Evolutionary conservation across 2,329 filamentous ascomycete species (phyloP), one percentile per base, ranked within the genome.

Genomic region (Monilinia laxa): DNA sequence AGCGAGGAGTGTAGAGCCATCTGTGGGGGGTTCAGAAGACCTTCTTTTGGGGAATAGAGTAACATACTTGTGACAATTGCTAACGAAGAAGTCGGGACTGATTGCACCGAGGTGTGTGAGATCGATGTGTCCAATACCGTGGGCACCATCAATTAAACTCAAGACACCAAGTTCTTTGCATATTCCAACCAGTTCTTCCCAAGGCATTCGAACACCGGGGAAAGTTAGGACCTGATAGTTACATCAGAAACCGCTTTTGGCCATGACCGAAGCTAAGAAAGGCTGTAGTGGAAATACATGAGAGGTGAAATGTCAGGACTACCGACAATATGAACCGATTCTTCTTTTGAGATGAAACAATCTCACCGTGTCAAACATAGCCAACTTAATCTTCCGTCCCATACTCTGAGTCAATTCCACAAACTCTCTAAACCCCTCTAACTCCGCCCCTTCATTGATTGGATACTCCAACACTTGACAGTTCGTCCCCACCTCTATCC

Each of bases 31-130:
- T 54, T 28, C 28, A 25, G n/a, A n/a, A 45, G 1, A 0, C 5
- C 5, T 4, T 14, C 31, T 35, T 1, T 2, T 38, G 7, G 16
- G 31, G 28, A 9, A 10, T 16, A 23, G 20, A 18, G 7, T 18
- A n/a, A 64, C 85, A 92, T 93, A 97, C 81, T 96, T 96, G 80
- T 96, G 91, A 73, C 89, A 92, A 76, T 97, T 97, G 67, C 84
- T 90, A 12, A 94, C 85, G 75, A 96, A 92, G 79, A 96, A 97
- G 77, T 97, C 93, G 0, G 92, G 88, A 68, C 92, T 85, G 3
- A 92, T 80, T 38, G 58, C 51, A 12, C 58, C 58, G 25, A 60
- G 58, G n/a, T 96, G 85, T 16, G 96, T 78, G 23, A 75, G 68
- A 77, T 96, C 85, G n/a, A 97, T 78, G 3, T 84, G 81, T 40